A percentile compares a stretch with the other conserved stretches of the same genome.
Conservation (phyloP, 306 rosid genomes). For the Purshia tridentata region DNA sequence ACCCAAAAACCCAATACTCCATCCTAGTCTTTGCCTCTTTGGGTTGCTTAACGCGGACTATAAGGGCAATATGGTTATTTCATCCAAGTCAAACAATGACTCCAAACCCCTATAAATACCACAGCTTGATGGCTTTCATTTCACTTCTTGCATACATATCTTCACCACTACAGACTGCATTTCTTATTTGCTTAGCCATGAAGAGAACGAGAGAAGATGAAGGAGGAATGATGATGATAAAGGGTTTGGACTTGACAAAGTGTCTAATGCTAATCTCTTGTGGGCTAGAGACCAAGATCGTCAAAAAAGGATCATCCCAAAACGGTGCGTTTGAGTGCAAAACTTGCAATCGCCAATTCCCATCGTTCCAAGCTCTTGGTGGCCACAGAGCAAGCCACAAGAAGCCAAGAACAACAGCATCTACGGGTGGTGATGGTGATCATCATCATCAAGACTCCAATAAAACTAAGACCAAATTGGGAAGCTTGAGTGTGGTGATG, state of each 20-base stretch:
- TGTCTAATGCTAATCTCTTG: slow-evolving; percentile 43
- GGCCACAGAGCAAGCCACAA: slow-evolving; percentile 94
- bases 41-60: neutral
- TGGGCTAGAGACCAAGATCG: slow-evolving; percentile 20
- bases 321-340: slow-evolving; percentile 50
- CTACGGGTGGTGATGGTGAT: neutral
- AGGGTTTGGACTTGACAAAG: slow-evolving; percentile 31
- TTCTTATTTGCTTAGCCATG: slow-evolving; percentile 15
- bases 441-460: too few species aligned
- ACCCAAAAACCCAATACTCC: neutral
- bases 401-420: slow-evolving; percentile 20
- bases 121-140: neutral
- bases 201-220: slow-evolving; percentile 49
- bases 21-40: neutral
- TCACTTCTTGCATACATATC: neutral
- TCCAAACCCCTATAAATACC: neutral
- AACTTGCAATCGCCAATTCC: slow-evolving; percentile 68
- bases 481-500: neutral
- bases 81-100: neutral
- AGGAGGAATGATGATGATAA: neutral
- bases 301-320: neutral
- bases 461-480: slow-evolving; percentile 16
- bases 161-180: neutral
- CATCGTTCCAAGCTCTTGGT: slow-evolving; percentile 86
- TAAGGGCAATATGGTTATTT: neutral